Evolutionary conservation across 2,329 filamentous ascomycete species (phyloP).

Genomic region (Fusarium caatingaense): DNA sequence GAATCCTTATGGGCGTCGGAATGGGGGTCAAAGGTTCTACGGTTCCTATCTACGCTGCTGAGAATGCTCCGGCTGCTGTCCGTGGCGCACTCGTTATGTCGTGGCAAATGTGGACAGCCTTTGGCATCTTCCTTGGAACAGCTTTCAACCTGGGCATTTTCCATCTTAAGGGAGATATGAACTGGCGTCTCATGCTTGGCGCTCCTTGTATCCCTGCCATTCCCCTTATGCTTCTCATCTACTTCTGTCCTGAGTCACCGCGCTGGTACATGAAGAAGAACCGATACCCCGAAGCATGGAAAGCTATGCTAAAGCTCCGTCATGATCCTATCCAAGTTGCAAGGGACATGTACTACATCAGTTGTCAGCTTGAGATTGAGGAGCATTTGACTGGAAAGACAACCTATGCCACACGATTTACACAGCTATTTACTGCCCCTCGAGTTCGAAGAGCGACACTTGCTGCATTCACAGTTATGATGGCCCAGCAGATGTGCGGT

Average conservation of each 20-base stretch:
- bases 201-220: conserved; percentile 74
- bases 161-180: conserved; percentile 65
- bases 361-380: not conserved
- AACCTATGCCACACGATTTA: not conserved
- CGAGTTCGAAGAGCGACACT: conserved; percentile 58
- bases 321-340: not conserved
- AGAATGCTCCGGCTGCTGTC: conserved; percentile 64
- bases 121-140: conserved; percentile 73
- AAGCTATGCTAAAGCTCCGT: not conserved
- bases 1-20: conserved; percentile 66
- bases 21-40: conserved; percentile 67
- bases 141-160: conserved; percentile 74
- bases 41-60: conserved; percentile 65
- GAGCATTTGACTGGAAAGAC: not conserved
- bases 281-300: not conserved
- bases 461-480: conserved; percentile 48
- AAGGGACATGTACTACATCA: not conserved
- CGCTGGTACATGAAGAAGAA: conserved; percentile 75
- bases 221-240: conserved; percentile 67
- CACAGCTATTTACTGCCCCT: conserved; percentile 48
- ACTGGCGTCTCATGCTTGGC: conserved; percentile 73
- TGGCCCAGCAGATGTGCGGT: conserved; percentile 46
- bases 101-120: conserved; percentile 68
- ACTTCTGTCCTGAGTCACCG: conserved; percentile 72
- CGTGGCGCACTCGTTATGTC: conserved; percentile 65